A percentile compares a stretch with the other conserved stretches of the same genome.
These are phyloP conservation scores for Colletotrichum noveboracense DNA, from an alignment of 2,329 filamentous ascomycete species.

Conservation along the genomic window DNA sequence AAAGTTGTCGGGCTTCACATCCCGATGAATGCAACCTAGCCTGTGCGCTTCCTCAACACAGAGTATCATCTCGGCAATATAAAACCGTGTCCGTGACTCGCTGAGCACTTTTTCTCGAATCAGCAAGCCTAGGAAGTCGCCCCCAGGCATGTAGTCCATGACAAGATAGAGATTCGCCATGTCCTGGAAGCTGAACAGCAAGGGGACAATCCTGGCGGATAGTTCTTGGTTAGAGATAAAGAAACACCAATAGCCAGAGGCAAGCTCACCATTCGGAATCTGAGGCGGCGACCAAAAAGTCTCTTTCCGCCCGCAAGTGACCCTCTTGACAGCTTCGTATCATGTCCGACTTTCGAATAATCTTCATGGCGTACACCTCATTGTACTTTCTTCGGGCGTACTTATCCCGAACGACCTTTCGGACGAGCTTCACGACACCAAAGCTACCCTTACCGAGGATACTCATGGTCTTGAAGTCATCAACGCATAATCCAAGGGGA, in stretches of 20 bases:
- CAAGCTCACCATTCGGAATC: slow-evolving; percentile 73
- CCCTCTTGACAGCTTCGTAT: slow-evolving; percentile 89
- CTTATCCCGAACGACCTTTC: slow-evolving; percentile 49
- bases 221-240: neutral
- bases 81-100: slow-evolving; percentile 82
- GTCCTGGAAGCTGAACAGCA: slow-evolving; percentile 91
- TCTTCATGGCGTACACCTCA: slow-evolving; percentile 93
- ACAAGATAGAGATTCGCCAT: slow-evolving; percentile 84
- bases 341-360: slow-evolving; percentile 95
- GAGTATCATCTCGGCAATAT: slow-evolving; percentile 93
- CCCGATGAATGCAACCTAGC: slow-evolving; percentile 89
- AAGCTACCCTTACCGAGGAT: slow-evolving; percentile 93
- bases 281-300: slow-evolving; percentile 88
- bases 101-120: slow-evolving; percentile 84
- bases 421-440: slow-evolving; percentile 86
- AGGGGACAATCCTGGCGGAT: slow-evolving; percentile 73
- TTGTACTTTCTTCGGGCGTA: neutral
- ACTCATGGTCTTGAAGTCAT: slow-evolving; percentile 81
- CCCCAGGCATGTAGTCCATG: slow-evolving; percentile 98
- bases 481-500: slow-evolving; percentile 5
- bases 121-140: slow-evolving; percentile 88
- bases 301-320: slow-evolving; percentile 87
- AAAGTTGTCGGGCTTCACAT: slow-evolving; percentile 98
- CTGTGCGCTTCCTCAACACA: slow-evolving; percentile 92
- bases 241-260: neutral